A percentile compares a stretch with the other conserved stretches of the same genome.
Conservation (phyloP, 1,284 basidiomycete genomes). For the Puccinia horiana region DNA sequence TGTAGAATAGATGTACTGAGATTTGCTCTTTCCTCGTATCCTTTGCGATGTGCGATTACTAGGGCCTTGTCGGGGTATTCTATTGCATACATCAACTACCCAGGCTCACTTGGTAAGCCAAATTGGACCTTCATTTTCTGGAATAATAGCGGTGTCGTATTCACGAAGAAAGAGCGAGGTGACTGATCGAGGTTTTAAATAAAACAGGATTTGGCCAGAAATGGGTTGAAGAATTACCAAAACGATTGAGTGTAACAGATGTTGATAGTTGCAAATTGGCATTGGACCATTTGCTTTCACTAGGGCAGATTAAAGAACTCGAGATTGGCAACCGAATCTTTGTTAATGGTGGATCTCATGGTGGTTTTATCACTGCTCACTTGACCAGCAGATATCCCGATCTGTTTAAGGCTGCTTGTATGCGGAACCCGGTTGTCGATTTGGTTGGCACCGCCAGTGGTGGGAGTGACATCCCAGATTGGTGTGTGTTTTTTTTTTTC, state of each 20-base stretch:
- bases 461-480: slow-evolving; percentile 71
- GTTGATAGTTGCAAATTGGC: slow-evolving; percentile 68
- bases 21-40: background rate
- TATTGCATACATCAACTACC: slow-evolving; percentile 70
- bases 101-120: slow-evolving; percentile 66
- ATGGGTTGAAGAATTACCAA: slow-evolving; percentile 62
- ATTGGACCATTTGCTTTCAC: slow-evolving; percentile 61
- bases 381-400: slow-evolving; percentile 68
- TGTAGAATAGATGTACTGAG: background rate
- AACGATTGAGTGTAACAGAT: slow-evolving; percentile 69
- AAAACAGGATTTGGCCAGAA: slow-evolving; percentile 61
- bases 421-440: slow-evolving; percentile 73
- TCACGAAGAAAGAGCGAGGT: background rate
- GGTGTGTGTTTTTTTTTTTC: slow-evolving; percentile 59
- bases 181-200: background rate
- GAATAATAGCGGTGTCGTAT: background rate
- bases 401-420: slow-evolving; percentile 66
- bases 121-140: background rate
- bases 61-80: slow-evolving; percentile 67
- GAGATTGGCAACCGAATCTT: slow-evolving; percentile 62
- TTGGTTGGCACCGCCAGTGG: slow-evolving; percentile 63
- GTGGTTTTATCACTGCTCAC: slow-evolving; percentile 69
- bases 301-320: background rate
- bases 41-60: background rate
- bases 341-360: slow-evolving; percentile 71